A percentile compares a stretch with the other conserved stretches of the same genome.
phyloP scores from a whole-genome alignment of 495 filamentous ascomycete genomes.

The Xylaria sp. region DNA sequence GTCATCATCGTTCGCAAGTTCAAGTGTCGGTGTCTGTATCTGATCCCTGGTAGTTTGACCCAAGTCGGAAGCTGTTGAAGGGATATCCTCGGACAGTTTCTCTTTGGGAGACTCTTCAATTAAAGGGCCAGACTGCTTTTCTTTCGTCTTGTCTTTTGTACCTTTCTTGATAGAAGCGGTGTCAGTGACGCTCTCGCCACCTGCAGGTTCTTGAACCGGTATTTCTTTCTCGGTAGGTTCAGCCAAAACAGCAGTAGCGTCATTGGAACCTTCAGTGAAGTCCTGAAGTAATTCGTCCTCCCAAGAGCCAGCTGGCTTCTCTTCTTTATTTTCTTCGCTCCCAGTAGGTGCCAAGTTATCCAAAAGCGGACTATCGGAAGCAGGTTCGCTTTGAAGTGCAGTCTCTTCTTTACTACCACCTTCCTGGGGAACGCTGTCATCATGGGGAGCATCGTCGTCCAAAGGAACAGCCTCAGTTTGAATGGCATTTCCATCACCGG shows the following conservation, averaged over 20 bases:
- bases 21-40: constrained; percentile 1
- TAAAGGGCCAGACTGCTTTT: constrained; percentile 22
- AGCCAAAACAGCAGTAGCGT: not conserved
- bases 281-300: not conserved
- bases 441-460: not conserved
- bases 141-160: constrained; percentile 32
- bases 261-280: not conserved
- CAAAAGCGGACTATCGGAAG: not conserved
- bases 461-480: not conserved
- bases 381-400: not conserved
- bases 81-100: constrained; percentile 8
- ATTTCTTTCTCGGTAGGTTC: not conserved
- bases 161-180: constrained; percentile 19
- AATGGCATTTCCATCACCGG: constrained; percentile 15
- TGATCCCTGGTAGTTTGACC: constrained; percentile 9
- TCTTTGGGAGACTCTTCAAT: constrained; percentile 24
- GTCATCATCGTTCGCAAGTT: constrained; percentile 19
- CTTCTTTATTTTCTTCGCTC: constrained; percentile 30
- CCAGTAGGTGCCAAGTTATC: constrained; percentile 10
- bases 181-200: not conserved
- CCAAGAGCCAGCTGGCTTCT: constrained; percentile 3
- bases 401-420: not conserved
- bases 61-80: not conserved
- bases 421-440: not conserved
- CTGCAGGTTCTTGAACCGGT: constrained; percentile 11